Base-by-base conservation (phyloP, 176 grass and related monocot species). In the Elaeis guineensis region DNA sequence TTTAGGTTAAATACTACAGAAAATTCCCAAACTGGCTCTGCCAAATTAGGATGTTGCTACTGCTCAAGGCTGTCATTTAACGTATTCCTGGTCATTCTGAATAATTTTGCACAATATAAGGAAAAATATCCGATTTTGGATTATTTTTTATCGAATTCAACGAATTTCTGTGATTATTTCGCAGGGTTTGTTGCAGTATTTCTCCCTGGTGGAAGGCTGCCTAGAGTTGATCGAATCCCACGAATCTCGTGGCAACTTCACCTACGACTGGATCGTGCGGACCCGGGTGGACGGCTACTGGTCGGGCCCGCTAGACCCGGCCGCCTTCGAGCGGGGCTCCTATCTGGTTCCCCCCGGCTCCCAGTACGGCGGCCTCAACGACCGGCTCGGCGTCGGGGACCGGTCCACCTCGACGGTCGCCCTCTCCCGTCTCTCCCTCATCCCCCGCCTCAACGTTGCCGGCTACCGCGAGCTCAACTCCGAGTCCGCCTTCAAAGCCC, bases 151-250 rank as follows among this genome's bases (percentile, higher is more conserved):
- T 71, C 21, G 17, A 49, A 25, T 48, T 25, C 7, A 72, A 61
- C 22, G 50, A 28, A 19, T 17, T 25, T 16, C 17, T 63, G 54
- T 4, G n/a, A 12, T 51, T 30, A 8, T 54, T 53, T 9, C 48
- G 3, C 76, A 89, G 90, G 90, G 90, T 6, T 67, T 95, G 44
- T 74, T 95, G 6, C 91, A 85, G 11, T 96, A 96, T 54, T 96
- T 90, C 63, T 68, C 57, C 4, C 72, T 96, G 54, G 86, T 90
- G 32, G 91, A 96, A 21, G 91, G 91, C 0, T 96, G 91, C 69
- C 61, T 96, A 20, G 76, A 79, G 61, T 19, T 96, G 25, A 90
- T 96, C 25, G 49, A 69, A 6, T 51, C 57, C 19, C 86, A 78
- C 17, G 86, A 96, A 68, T 66, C 75, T 4, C 54, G 29, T 16